Evolutionary conservation across 2,329 filamentous ascomycete genomes (phyloP).

Genomic region (Diaporthe ampelina): DNA sequence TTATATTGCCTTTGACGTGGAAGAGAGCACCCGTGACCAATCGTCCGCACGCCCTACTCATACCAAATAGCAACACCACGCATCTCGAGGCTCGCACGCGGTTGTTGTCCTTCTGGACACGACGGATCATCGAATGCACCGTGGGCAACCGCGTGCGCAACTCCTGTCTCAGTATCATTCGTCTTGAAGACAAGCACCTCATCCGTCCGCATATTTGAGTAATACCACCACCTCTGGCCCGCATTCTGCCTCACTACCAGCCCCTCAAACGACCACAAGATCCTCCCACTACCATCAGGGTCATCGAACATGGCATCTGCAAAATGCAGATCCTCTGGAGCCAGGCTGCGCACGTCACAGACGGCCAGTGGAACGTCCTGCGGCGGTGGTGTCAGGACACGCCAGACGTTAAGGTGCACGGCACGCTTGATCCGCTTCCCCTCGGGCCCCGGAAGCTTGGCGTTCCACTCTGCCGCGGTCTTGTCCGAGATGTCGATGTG

Average conservation of each 20-base stretch:
- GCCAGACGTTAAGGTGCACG: slow-evolving; percentile 21
- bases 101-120: neutral
- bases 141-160: slow-evolving; percentile 13
- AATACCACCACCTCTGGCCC: slow-evolving; percentile 16
- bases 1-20: too few species aligned
- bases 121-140: slow-evolving; percentile 14
- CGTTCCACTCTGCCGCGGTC: slow-evolving; percentile 7
- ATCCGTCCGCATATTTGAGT: slow-evolving; percentile 2
- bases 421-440: neutral
- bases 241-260: neutral
- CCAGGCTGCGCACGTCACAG: slow-evolving; percentile 3
- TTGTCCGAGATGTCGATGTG: slow-evolving; percentile 5
- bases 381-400: slow-evolving; percentile 4
- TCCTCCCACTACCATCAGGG: neutral
- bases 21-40: too few species aligned
- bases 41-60: neutral
- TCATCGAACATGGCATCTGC: slow-evolving; percentile 17
- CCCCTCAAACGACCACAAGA: slow-evolving; percentile 21
- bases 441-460: neutral
- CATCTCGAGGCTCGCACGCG: slow-evolving; percentile 14
- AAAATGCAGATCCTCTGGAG: neutral
- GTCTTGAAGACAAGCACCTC: slow-evolving; percentile 25
- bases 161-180: neutral
- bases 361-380: slow-evolving; percentile 2
- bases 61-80: slow-evolving; percentile 51